Evolutionary conservation across 1,284 basidiomycete species (phyloP), one percentile per base, ranked within the genome.

Genomic region (Xerocomus amazonicus): DNA sequence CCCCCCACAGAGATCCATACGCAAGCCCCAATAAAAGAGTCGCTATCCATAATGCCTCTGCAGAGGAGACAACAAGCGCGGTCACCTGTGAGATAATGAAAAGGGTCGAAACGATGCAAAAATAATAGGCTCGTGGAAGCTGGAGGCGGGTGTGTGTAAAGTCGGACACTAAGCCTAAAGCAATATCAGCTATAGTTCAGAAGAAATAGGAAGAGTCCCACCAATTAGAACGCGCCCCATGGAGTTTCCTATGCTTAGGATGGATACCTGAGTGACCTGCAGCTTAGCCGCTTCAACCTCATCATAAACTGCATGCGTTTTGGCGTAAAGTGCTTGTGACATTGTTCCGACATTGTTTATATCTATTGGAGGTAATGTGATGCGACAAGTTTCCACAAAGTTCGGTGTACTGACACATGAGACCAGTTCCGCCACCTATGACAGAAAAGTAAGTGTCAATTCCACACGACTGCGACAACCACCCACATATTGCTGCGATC

Each of bases 311-410:
- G 78, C 67, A 42, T 84, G 78, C 7, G 79, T 79, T 53, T 85
- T 76, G 12, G 86, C 81, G 53, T 84, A 91, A 12, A 97, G 75
- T 0, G 90, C 90, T 63, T 91, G 85, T 0, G 93, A 84, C 65
- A 97, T 92, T 0, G 88, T 87, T n/a, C 93, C 93, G 19, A 92
- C 92, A 58, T 97, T 97, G 70, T 96, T 96, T 72, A 97, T 97
- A 61, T 90, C 87, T 90, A 56, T 13, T 31, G 7, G 42, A 29
- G 43, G 23, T 14, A 19, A 38, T 48, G 13, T 50, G 43, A 28
- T 8, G 1, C 1, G 17, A 19, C 3, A 9, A 9, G 3, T 3
- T 9, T 16, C 9, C 6, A 26, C 6, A 13, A 39, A 26, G 23
- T 33, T 26, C 16, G 28, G 37, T 33, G 8, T 12, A 70, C 84